phyloP scores from a whole-genome alignment of 306 rosid species.

The Delonix regia region DNA sequence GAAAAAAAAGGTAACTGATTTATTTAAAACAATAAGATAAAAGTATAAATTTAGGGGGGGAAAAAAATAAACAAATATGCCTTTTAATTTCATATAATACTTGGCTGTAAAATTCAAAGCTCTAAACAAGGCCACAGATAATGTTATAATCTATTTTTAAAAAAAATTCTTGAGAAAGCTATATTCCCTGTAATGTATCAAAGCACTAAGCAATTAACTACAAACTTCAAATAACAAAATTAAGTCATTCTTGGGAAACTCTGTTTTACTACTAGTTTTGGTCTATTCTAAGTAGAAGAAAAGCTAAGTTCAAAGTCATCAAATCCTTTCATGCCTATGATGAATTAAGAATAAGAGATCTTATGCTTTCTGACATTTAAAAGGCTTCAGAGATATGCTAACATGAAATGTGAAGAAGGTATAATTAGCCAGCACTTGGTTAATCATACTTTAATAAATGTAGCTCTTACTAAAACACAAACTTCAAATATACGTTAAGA shows the following conservation, averaged over 20 bases:
- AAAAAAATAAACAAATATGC: constrained; percentile 20
- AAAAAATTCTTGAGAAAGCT: too few species aligned
- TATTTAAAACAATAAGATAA: constrained; percentile 6
- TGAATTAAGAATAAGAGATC: constrained; percentile 24
- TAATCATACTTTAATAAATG: constrained; percentile 17
- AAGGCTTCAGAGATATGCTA: neutral
- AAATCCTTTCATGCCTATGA: constrained; percentile 31
- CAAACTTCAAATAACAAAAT: neutral
- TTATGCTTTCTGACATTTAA: constrained; percentile 8
- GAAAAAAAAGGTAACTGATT: neutral
- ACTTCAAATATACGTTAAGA: neutral
- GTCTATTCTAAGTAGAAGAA: constrained; percentile 13
- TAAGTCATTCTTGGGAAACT: constrained; percentile 27
- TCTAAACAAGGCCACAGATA: constrained; percentile 85
- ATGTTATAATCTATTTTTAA: constrained; percentile 88
- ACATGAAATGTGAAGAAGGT: neutral
- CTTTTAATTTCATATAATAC: constrained; percentile 45
- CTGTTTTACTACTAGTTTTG: constrained; percentile 15
- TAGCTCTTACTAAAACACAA: constrained; percentile 26
- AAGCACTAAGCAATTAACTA: constrained; percentile 25
- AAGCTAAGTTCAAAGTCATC: constrained; percentile 9
- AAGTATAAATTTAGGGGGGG: constrained; percentile 28
- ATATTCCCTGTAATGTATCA: too few species aligned
- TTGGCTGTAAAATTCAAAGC: constrained; percentile 81
- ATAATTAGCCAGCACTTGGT: neutral